Evolutionary conservation across 108 stramenopile genomes (phyloP), one percentile per base, ranked within the genome.

Genomic region (Nannochloropsis gaditana): DNA sequence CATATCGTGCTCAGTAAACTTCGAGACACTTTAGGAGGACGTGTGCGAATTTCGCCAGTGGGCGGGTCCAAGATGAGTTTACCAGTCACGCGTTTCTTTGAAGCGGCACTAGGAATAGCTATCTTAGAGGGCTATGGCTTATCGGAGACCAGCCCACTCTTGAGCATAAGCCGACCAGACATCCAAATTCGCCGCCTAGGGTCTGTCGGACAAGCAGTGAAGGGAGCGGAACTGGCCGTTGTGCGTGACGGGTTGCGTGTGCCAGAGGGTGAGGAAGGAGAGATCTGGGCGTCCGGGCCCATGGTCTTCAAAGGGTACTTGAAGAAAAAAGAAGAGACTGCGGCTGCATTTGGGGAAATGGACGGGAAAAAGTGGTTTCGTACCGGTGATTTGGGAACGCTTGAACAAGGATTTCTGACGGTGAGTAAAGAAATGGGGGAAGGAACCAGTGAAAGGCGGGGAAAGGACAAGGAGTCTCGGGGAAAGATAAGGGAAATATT

Each of bases 41-140:
- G 19, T 0, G 42, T 80, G 0, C 2, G 80, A 79, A n/a, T 84
- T 45, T 79, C 44, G 41, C 79, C 45, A 11, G 87, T 90, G 82
- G 97, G 94, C 41, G 97, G 96, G 41, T 95, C 97, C 43, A 96
- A 96, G 1, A 94, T 94, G 82, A 93, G 94, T 2, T 84, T 87
- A 80, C 94, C 95, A 84, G 96, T 98, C 44, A 86, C 96, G 41
- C 84, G 92, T 43, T 98, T 98, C 83, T 95, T 97, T 93, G 97
- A 97, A 89, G 90, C 92, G 73, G 59, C 59, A 1, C 89, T 96
- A 43, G 96, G 95, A 10, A 95, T 98, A 82, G 92, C 94, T 15
- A 89, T 97, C 19, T 94, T 92, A 81, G 96, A 97, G 84, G 96
- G 96, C 5, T 96, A 96, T 84, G 97, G 97, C 19, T 87, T 98